Base-by-base conservation (phyloP, 2,329 filamentous ascomycete species). In the Nemania sp. region DNA sequence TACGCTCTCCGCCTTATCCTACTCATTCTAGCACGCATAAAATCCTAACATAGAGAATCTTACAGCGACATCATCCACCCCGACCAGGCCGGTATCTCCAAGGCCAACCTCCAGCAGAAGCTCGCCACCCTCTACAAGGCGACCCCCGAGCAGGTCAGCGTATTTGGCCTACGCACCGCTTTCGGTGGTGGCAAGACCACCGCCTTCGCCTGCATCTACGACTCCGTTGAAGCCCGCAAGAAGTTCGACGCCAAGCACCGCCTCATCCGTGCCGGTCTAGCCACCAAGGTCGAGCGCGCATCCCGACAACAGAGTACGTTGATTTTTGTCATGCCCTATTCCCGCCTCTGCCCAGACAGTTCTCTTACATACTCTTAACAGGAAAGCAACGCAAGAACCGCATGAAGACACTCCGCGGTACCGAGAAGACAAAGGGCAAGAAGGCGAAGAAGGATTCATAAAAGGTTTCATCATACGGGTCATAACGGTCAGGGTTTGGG, bases 311-410 rank as follows among this genome's bases (percentile, higher is more conserved):
- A 99, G 87, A 94, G 96, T 98, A 94, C 82, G 95, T 97, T 29
- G 27, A 43, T 61, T n/a, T n/a, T 43, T 22, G 13, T 32, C 18
- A 20, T 5, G 20, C 32, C 32, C 6, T 11, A 35, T 35, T 73
- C 41, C 51, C 57, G 49, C 15, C 18, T 61, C 45, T 29, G 26
- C 20, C 61, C 15, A 61, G 47, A 29, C 59, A 70, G 57, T 35
- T 52, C 26, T 26, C 67, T 70, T 35, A 70, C 54, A 45, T 13
- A n/a, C 49, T 62, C 56, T 49, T 52, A 29, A 66, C 61, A 88
- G 95, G 95, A 92, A 99, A 99, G 90, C 96, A 98, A 89, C 93
- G 96, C 89, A 99, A 99, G 93, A 99, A 99, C 93, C 91, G 95
- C 85, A 90, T 93, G 87, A 98, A 99, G 94, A 96, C 95, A 83